phyloP scores from a whole-genome alignment of 495 filamentous ascomycete species.

The Podospora australis region DNA sequence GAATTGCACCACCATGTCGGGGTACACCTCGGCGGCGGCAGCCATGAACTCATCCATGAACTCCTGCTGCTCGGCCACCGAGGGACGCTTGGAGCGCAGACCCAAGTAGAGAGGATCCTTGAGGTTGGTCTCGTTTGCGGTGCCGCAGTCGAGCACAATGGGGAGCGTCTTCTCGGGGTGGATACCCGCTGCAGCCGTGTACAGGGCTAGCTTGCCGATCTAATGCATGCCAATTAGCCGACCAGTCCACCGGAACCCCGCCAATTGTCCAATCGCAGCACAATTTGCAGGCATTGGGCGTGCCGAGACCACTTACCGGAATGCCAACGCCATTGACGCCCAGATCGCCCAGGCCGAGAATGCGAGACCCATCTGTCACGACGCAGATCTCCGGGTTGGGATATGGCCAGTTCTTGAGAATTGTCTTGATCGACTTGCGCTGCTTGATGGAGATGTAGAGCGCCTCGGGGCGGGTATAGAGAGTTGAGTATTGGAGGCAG shows the following conservation, averaged over 20 bases:
- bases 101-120: constrained; percentile 94
- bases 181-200: constrained; percentile 95
- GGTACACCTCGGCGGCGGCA: constrained; percentile 80
- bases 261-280: background rate
- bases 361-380: constrained; percentile 94
- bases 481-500: constrained; percentile 88
- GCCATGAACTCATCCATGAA: constrained; percentile 98
- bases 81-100: constrained; percentile 72
- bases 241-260: constrained; percentile 12
- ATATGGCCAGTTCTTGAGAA: constrained; percentile 87
- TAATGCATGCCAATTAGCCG: constrained; percentile 28
- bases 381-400: constrained; percentile 87
- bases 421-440: constrained; percentile 70
- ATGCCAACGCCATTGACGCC: constrained; percentile 98
- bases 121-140: constrained; percentile 79
- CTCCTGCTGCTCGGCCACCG: constrained; percentile 74
- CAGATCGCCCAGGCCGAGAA: constrained; percentile 91
- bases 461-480: constrained; percentile 92
- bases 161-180: constrained; percentile 87
- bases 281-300: constrained; percentile 4
- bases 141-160: constrained; percentile 86
- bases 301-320: constrained; percentile 57
- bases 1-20: constrained; percentile 92
- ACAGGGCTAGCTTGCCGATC: constrained; percentile 84
- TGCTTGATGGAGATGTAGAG: constrained; percentile 91